Evolutionary conservation across 2,329 filamentous ascomycete species (phyloP).

Genomic region (Tricladium varicosporioides): DNA sequence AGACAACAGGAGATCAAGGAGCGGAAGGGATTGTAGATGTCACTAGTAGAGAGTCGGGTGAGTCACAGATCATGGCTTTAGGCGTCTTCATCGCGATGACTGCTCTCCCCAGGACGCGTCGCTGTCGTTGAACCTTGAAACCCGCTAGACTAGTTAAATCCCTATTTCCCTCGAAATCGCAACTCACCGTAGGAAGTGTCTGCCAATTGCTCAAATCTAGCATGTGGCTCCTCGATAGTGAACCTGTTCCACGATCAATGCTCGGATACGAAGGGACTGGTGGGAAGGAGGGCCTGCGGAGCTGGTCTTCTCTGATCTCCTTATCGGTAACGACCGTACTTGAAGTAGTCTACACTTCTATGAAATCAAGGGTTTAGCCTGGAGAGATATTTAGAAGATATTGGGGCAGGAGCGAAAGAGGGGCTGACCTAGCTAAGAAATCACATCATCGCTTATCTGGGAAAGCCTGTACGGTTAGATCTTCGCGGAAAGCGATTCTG

Average conservation of each 20-base stretch:
- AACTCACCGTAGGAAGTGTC: no score
- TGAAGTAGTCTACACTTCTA: background rate
- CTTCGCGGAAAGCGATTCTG: background rate
- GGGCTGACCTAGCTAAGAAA: background rate
- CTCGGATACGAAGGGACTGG: background rate
- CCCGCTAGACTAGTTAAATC: background rate
- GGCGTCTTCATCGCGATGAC: no score
- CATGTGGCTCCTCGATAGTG: background rate
- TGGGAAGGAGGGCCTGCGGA: no score
- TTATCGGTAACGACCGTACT: background rate
- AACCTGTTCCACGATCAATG: background rate
- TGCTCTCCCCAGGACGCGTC: no score
- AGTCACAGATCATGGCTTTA: no score
- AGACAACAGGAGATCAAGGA: no score
- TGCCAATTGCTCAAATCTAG: background rate
- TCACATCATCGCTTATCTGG: background rate
- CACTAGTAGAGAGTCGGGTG: no score
- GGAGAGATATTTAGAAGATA: background rate
- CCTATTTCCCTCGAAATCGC: background rate
- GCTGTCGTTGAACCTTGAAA: no score
- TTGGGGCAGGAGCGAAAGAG: background rate
- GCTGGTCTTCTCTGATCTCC: background rate
- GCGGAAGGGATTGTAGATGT: no score
- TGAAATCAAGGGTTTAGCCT: background rate
- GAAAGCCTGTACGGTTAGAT: background rate